These are phyloP conservation scores for Hippophae tibetana DNA, from an alignment of 306 rosid species.

Conservation along the genomic window DNA sequence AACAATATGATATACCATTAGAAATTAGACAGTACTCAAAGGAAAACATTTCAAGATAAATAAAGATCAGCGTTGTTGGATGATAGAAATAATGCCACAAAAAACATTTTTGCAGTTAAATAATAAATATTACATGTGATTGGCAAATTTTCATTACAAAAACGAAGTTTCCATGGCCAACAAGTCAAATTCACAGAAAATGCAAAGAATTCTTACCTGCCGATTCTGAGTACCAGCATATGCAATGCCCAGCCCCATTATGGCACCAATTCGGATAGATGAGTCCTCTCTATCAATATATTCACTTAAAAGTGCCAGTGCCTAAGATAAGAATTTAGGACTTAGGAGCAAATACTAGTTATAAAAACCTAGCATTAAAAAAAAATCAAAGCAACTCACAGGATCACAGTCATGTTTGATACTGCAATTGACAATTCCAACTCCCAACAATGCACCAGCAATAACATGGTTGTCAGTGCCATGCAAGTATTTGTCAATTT, in stretches of 20 bases:
- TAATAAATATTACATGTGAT: neutral
- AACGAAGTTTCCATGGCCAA: neutral
- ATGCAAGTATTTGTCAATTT: conserved; percentile 92
- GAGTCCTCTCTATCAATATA: conserved; percentile 77
- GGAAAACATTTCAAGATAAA: too few species aligned
- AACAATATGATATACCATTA: too few species aligned
- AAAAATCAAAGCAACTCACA: conserved; percentile 39
- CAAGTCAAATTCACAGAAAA: neutral
- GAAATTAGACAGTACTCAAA: too few species aligned
- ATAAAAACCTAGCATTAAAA: conserved; percentile 4
- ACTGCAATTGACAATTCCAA: conserved; percentile 81
- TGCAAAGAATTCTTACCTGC: conserved; percentile 36
- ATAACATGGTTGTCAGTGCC: conserved; percentile 76
- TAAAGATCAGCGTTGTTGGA: too few species aligned
- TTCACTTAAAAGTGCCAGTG: conserved; percentile 69
- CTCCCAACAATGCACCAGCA: conserved; percentile 93
- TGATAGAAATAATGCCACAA: too few species aligned
- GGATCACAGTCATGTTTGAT: conserved; percentile 94
- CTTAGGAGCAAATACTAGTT: conserved; percentile 12
- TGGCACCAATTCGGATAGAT: conserved; percentile 77
- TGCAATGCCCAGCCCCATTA: conserved; percentile 97
- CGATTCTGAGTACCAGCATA: conserved; percentile 88
- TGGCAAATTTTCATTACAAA: neutral
- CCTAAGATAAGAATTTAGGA: conserved; percentile 13
- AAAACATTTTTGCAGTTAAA: too few species aligned